These are phyloP conservation scores for Nakazawaea pomicola DNA, from an alignment of 805 yeast genomes.

Conservation along the genomic window DNA sequence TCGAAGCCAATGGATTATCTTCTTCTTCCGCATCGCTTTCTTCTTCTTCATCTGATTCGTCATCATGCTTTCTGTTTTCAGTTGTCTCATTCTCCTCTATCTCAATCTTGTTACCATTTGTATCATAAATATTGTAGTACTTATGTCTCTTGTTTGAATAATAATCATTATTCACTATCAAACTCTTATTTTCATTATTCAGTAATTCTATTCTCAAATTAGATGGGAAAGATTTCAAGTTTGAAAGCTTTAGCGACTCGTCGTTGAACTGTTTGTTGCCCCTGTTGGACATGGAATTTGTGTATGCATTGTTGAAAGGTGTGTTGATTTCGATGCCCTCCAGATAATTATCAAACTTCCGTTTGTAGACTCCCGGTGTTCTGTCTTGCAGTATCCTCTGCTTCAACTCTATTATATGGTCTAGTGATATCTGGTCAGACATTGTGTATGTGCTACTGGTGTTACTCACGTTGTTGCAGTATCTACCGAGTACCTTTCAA, in stretches of 20 bases:
- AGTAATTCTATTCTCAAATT: constrained; percentile 15
- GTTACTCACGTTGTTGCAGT: neutral
- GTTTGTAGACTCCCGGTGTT: neutral
- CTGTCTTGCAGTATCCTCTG: constrained; percentile 4
- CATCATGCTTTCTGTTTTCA: too few relatives aligned
- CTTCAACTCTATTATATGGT: constrained; percentile 10
- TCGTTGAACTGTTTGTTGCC: constrained; percentile 26
- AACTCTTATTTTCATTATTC: constrained; percentile 16
- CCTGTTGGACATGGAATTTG: constrained; percentile 21
- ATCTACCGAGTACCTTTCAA: neutral
- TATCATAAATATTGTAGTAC: constrained; percentile 17
- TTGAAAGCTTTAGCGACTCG: constrained; percentile 20
- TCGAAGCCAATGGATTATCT: constrained; percentile 40
- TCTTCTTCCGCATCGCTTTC: constrained; percentile 21
- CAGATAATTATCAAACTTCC: constrained; percentile 1
- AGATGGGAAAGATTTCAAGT: constrained; percentile 18
- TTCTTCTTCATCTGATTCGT: constrained; percentile 17
- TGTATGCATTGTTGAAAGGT: constrained; percentile 10
- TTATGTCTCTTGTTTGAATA: constrained; percentile 20
- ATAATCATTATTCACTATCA: constrained; percentile 16
- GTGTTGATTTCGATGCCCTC: constrained; percentile 11
- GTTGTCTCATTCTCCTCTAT: constrained; percentile 18
- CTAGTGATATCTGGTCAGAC: constrained; percentile 8
- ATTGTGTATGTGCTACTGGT: neutral
- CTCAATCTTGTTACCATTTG: constrained; percentile 13